Base-by-base conservation (phyloP, 495 filamentous ascomycete genomes). In the Parachaetomium inaequale region DNA sequence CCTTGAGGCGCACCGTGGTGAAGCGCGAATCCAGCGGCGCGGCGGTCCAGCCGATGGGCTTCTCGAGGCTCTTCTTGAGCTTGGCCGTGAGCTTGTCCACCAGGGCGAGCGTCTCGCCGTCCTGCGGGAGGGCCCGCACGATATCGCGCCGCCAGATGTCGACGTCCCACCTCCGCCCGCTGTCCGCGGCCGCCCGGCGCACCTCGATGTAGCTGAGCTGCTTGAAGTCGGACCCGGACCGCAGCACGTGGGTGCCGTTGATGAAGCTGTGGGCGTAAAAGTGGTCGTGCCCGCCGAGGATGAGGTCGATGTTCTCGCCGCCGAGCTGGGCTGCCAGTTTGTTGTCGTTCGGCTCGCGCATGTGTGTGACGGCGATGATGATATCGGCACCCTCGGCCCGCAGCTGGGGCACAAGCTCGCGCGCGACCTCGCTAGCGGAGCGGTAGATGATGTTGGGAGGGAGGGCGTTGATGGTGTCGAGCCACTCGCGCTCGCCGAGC, bases 201-300 rank as follows among this genome's bases (percentile, higher is more conserved):
- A 84, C 86, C 70, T 96, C 91, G 59, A 96, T 81, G 69, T 96
- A 96, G 65, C 88, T 92, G 4, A 96, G 73, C 64, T 96, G 90
- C 74, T 91, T 93, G 74, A 96, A 96, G 70, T 96, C 92, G 23
- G 84, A 88, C 0, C 92, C 91, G 0, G 90, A 93, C 3, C 92
- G 84, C 3, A 96, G 79, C 2, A 95, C 79, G 67, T 96, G 91
- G 4, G 82, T 86, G 15, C 86, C 85, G 62, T 95, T 94, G 65
- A 92, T 79, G 54, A 89, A 53, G 46, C 81, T 78, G 71, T 96
- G 91, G 32, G 78, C 79, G 66, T 96, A 96, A 70, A 88, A 93
- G 67, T 96, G 92, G 62, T 96, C 92, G 66, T 96, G 92, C 4
- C 92, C 92, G 45, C 92, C 91, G 1, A 96, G 78, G 28, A 96